Evolutionary conservation across 257 asterid genomes (phyloP), one percentile per base, ranked within the genome.

Genomic region (Nicotiana obtusifolia): DNA sequence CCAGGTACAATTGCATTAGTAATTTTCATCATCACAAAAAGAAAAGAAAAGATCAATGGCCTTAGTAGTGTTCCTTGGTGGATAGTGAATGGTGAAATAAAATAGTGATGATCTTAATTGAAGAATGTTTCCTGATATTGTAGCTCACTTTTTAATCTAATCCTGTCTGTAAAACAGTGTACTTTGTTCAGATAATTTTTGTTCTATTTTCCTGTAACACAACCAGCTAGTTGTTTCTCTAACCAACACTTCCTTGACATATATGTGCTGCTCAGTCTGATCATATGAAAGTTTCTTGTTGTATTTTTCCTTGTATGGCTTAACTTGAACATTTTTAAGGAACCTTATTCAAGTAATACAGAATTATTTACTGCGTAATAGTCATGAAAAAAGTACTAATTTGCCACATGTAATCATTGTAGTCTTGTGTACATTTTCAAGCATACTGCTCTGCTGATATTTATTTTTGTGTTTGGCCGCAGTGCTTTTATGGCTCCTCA

Each of bases 401-500:
- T 4, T 52, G 17, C 2, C 56, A 49, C 17, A 49, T 49, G 56
- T 49, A 13, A 49, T 49, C 17, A 3, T 13, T 49, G 57, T 15
- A 52, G 17, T 15, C 61, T 56, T 0, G 61, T 56, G 61, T 17
- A 52, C 6, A 52, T 56, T 56, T 56, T 71, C 77, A 5, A 33
- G 49, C 57, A 19, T 33, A 37, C 16, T 17, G 26, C 8, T 37
- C 56, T 69, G 56, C 31, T 52, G 7, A 35, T 28, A 68, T 33
- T 10, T 15, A 53, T 71, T 69, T 68, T 69, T 71, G 28, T n/a
- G 47, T 71, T 71, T 71, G 31, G 53, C 6, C 16, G 79, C 83
- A 87, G 92, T 89, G 82, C 88, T 89, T 35, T 17, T 89, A 49
- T 87, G 91, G 92, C 89, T 89, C 66, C 86, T 89, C 11, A 89